These are phyloP conservation scores for Pseudogymnoascus pannorum DNA, from an alignment of 2,329 filamentous ascomycete genomes.

Conservation along the genomic window DNA sequence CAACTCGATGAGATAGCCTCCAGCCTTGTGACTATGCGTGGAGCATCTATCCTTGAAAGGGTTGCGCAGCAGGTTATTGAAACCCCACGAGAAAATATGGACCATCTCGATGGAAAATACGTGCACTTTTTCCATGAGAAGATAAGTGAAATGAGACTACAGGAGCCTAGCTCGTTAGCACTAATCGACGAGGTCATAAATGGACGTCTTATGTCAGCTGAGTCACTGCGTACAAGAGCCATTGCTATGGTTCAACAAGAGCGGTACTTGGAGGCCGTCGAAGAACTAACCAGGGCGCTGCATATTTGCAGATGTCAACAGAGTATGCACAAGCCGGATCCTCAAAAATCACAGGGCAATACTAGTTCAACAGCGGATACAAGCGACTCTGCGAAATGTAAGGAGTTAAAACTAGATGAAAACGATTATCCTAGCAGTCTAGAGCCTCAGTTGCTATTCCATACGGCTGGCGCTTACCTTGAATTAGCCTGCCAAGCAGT, in stretches of 20 bases:
- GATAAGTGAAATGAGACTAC: too few relatives aligned
- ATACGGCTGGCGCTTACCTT: constrained; percentile 66
- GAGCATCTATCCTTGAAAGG: constrained; percentile 67
- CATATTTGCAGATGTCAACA: constrained; percentile 33
- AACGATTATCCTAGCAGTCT: constrained; percentile 67
- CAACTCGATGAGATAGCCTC: constrained; percentile 75
- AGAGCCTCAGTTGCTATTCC: constrained; percentile 68
- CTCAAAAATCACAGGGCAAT: constrained; percentile 44
- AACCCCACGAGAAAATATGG: constrained; percentile 47
- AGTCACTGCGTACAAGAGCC: constrained; percentile 65
- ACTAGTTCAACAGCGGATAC: constrained; percentile 30
- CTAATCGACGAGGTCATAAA: constrained; percentile 61
- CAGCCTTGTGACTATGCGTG: constrained; percentile 78
- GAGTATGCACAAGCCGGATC: constrained; percentile 25
- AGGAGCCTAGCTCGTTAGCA: too few relatives aligned
- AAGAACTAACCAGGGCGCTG: constrained; percentile 65
- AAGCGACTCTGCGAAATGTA: constrained; percentile 31
- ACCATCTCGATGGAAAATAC: constrained; percentile 67
- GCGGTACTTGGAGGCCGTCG: constrained; percentile 60
- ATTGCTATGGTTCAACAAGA: constrained; percentile 69
- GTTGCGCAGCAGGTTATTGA: constrained; percentile 67
- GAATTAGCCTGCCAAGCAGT: constrained; percentile 63
- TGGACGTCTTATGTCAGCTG: constrained; percentile 54
- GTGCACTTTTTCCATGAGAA: constrained; percentile 94
- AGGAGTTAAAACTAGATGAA: constrained; percentile 45